phyloP scores from a whole-genome alignment of 805 yeast genomes.

The Wickerhamiella allomyrinae region DNA sequence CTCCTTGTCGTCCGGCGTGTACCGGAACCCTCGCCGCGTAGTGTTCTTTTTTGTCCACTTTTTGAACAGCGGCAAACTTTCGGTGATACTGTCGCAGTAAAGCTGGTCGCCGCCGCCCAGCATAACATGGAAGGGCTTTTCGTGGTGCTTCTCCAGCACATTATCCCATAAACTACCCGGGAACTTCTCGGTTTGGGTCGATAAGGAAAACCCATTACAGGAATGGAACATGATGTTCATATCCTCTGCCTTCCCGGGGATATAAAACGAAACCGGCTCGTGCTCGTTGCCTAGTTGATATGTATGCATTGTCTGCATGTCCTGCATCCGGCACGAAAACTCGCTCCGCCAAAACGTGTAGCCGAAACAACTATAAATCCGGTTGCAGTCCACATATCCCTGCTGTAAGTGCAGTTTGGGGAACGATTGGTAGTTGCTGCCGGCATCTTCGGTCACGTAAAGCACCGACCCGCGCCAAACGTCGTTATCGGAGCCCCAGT shows the following conservation, averaged over 20 bases:
- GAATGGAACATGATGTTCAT: constrained; percentile 77
- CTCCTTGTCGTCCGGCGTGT: constrained; percentile 27
- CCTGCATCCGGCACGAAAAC: constrained; percentile 35
- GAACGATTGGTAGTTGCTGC: constrained; percentile 16
- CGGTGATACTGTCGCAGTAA: constrained; percentile 70
- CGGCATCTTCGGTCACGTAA: constrained; percentile 40
- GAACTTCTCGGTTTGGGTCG: constrained; percentile 50
- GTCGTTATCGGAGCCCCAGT: constrained; percentile 46
- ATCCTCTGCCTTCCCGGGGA: constrained; percentile 50
- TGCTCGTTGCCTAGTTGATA: constrained; percentile 40
- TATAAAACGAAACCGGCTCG: constrained; percentile 45
- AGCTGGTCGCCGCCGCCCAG: constrained; percentile 96
- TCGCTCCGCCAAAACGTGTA: constrained; percentile 53
- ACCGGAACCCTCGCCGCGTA: constrained; percentile 17
- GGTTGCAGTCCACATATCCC: constrained; percentile 22
- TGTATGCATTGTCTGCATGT: constrained; percentile 44
- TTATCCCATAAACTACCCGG: constrained; percentile 78
- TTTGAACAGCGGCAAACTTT: constrained; percentile 25
- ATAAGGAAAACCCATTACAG: constrained; percentile 80
- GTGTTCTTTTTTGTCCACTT: constrained; percentile 51
- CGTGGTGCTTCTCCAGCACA: constrained; percentile 52
- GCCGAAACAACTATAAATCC: constrained; percentile 27
- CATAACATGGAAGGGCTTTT: constrained; percentile 75
- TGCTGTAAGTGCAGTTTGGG: constrained; percentile 25
- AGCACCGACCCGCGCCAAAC: constrained; percentile 55